Conservation (phyloP, 2,329 filamentous ascomycete genomes). For the Didymella pinodella region DNA sequence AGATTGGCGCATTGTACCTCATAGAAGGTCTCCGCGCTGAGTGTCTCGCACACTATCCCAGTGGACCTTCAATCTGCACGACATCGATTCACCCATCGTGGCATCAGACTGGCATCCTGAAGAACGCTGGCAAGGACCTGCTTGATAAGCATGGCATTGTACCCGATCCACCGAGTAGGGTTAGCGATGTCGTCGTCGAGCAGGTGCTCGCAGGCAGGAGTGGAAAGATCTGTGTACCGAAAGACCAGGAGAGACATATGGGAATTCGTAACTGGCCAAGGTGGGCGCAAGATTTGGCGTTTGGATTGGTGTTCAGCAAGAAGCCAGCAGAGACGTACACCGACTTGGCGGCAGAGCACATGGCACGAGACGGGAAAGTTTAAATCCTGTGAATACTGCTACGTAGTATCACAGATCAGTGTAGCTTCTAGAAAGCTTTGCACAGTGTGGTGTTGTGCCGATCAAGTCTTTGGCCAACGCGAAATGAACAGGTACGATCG, state of each 20-base stretch:
- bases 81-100: conserved; percentile 41
- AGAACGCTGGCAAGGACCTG: conserved; percentile 25
- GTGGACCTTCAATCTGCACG: conserved; percentile 39
- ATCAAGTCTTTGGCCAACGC: too few species aligned
- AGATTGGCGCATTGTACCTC: conserved; percentile 40
- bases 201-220: conserved; percentile 37
- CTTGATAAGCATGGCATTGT: conserved; percentile 24
- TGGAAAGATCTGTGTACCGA: conserved; percentile 35
- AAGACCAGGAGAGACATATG: conserved; percentile 21
- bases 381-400: not conserved
- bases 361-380: not conserved
- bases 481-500: not conserved
- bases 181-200: conserved; percentile 33
- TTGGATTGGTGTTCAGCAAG: conserved; percentile 23
- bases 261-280: conserved; percentile 31
- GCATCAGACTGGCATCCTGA: conserved; percentile 39
- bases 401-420: too few species aligned
- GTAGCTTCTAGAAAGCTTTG: too few species aligned
- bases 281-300: conserved; percentile 38
- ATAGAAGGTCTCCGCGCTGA: conserved; percentile 43
- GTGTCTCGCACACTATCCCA: conserved; percentile 34
- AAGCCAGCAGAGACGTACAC: not conserved
- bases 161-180: conserved; percentile 30
- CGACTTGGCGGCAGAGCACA: not conserved
- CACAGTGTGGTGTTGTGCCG: too few species aligned